Conservation (phyloP, 2,329 filamentous ascomycete genomes). For the Scopulariopsis brevicaulis region DNA sequence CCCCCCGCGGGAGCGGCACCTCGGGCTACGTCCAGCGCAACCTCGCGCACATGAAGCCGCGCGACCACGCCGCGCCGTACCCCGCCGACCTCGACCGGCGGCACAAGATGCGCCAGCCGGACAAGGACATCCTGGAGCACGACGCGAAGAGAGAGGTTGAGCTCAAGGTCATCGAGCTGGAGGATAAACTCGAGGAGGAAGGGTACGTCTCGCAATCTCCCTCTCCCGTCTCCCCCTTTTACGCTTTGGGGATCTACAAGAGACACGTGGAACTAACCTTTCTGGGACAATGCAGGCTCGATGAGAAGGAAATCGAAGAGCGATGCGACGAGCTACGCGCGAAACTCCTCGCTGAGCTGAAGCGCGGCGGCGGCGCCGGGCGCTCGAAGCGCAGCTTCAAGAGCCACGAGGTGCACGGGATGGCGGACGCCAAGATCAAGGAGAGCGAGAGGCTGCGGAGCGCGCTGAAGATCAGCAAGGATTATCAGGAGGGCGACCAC, state of each 20-base stretch:
- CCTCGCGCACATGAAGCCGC: slow-evolving; percentile 74
- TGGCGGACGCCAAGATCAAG: slow-evolving; percentile 90
- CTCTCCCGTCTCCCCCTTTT: background rate
- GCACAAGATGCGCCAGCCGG: slow-evolving; percentile 73
- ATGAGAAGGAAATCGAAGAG: slow-evolving; percentile 85
- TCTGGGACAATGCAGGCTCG: slow-evolving; percentile 36
- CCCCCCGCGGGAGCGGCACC: slow-evolving; percentile 87
- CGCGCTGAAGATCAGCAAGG: slow-evolving; percentile 75
- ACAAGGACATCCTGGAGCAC: slow-evolving; percentile 88
- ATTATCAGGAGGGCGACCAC: slow-evolving; percentile 78
- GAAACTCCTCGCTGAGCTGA: slow-evolving; percentile 26
- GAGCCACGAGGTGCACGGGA: slow-evolving; percentile 87
- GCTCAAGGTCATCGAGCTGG: slow-evolving; percentile 82
- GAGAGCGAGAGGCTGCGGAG: slow-evolving; percentile 82
- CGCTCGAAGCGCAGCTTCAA: slow-evolving; percentile 55
- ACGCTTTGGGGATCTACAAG: too few relatives aligned
- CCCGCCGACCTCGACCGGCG: slow-evolving; percentile 56
- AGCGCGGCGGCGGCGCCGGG: slow-evolving; percentile 11
- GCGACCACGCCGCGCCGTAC: slow-evolving; percentile 72
- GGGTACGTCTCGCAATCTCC: slow-evolving; percentile 36
- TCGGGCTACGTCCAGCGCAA: slow-evolving; percentile 98
- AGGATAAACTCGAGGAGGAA: slow-evolving; percentile 87
- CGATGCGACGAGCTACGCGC: slow-evolving; percentile 28
- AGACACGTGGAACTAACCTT: background rate
- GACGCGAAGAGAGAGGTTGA: slow-evolving; percentile 86